These are phyloP conservation scores for Tulasnella sp. DNA, from an alignment of 768 basidiomycete species.

Conservation along the genomic window DNA sequence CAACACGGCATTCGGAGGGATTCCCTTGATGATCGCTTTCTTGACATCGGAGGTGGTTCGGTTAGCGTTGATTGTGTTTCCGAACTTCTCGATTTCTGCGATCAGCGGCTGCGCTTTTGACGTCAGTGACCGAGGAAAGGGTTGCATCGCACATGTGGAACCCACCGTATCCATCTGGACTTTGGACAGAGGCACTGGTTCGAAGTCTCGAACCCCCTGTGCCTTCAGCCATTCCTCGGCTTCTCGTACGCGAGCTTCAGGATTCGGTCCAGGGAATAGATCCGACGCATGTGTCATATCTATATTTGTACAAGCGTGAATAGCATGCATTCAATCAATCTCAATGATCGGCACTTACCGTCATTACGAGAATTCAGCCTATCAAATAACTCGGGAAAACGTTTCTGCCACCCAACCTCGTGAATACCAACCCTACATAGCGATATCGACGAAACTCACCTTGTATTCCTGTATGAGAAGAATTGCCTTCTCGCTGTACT, in stretches of 20 bases:
- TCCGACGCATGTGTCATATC: constrained; percentile 60
- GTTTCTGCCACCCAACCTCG: constrained; percentile 32
- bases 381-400: constrained; percentile 74
- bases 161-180: constrained; percentile 81
- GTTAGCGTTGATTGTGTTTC: constrained; percentile 50
- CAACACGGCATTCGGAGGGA: constrained; percentile 83
- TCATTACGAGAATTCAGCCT: constrained; percentile 60
- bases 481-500: constrained; percentile 81
- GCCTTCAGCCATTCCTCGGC: constrained; percentile 75
- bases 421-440: not conserved
- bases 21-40: constrained; percentile 85
- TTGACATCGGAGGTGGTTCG: constrained; percentile 58
- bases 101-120: constrained; percentile 53
- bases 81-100: constrained; percentile 59
- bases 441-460: constrained; percentile 28
- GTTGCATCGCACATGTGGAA: not conserved
- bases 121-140: not conserved
- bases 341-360: constrained; percentile 37
- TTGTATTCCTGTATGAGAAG: constrained; percentile 75
- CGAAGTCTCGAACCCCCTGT: constrained; percentile 80
- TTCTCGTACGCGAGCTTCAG: constrained; percentile 61
- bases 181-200: constrained; percentile 82
- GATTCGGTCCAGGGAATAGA: constrained; percentile 44
- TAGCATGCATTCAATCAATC: not conserved
- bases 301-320: constrained; percentile 24